These are phyloP conservation scores for Penicillium concentricum DNA, from an alignment of 2,329 filamentous ascomycete genomes.

Conservation along the genomic window DNA sequence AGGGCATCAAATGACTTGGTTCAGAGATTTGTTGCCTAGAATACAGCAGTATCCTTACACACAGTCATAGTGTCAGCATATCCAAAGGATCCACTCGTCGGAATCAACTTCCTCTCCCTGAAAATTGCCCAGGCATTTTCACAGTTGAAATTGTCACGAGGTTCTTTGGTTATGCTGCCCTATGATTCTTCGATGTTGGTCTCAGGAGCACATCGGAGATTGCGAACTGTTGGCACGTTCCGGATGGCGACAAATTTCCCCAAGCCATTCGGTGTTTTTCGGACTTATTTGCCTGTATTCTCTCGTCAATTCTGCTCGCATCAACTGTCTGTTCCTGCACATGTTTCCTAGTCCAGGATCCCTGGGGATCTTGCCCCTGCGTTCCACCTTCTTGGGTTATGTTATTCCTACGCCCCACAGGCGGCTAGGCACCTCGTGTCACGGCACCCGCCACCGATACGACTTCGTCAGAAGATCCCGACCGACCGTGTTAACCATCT, in stretches of 20 bases:
- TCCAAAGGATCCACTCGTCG: conserved; percentile 54
- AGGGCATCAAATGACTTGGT: conserved; percentile 19
- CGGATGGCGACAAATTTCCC: conserved; percentile 28
- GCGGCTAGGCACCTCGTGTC: conserved; percentile 49
- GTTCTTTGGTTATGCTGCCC: conserved; percentile 46
- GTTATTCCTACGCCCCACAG: conserved; percentile 14
- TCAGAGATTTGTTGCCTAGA: conserved; percentile 29
- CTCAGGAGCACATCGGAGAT: conserved; percentile 25
- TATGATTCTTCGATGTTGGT: conserved; percentile 35
- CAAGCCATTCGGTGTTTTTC: conserved; percentile 20
- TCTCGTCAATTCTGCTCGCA: conserved; percentile 13
- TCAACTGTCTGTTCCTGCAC: conserved; percentile 46
- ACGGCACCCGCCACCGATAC: conserved; percentile 54
- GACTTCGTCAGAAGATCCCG: conserved; percentile 51
- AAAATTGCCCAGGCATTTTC: conserved; percentile 27
- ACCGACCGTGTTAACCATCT: conserved; percentile 69
- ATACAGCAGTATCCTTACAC: conserved; percentile 45
- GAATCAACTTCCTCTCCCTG: conserved; percentile 46
- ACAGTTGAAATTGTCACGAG: conserved; percentile 53
- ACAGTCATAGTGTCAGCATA: conserved; percentile 40
- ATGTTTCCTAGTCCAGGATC: conserved; percentile 47
- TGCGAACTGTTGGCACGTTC: conserved; percentile 42
- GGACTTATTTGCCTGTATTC: conserved; percentile 14
- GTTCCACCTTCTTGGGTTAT: conserved; percentile 37
- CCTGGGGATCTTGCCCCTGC: conserved; percentile 38